Percentiles rank a stretch among this genome's conserved stretches.
Conservation (phyloP, 1,139 yeast genomes). For the Hansenula lynferdii region DNA sequence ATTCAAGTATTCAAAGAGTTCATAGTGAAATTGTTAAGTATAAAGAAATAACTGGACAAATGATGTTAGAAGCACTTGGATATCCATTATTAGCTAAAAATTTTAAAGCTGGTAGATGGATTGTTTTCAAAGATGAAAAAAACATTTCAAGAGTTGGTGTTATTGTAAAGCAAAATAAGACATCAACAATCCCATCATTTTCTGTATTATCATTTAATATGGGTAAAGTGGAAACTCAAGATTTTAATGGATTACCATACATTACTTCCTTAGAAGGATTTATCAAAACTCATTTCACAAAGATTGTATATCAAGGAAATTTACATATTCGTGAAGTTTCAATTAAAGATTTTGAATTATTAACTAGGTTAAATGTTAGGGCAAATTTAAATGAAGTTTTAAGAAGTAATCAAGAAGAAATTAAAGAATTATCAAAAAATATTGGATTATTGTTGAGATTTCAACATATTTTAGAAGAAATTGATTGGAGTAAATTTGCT, state of each 20-base stretch:
- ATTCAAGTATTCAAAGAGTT: conserved; percentile 22
- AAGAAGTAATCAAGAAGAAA: conserved; percentile 36
- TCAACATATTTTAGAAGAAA: conserved; percentile 44
- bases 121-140: conserved; percentile 49
- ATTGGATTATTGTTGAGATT: conserved; percentile 35
- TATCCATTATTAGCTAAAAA: conserved; percentile 42
- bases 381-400: conserved; percentile 39
- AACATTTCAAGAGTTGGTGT: conserved; percentile 48
- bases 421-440: conserved; percentile 38
- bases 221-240: conserved; percentile 29
- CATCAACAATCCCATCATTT: conserved; percentile 24
- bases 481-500: conserved; percentile 37
- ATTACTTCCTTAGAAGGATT: conserved; percentile 36
- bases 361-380: conserved; percentile 40
- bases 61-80: conserved; percentile 43
- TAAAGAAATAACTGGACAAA: conserved; percentile 36
- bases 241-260: conserved; percentile 44
- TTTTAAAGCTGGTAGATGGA: conserved; percentile 54
- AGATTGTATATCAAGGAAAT: conserved; percentile 30
- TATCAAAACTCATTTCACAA: conserved; percentile 25
- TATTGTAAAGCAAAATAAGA: conserved; percentile 37
- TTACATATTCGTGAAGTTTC: conserved; percentile 40
- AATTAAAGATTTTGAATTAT: conserved; percentile 42
- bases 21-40: conserved; percentile 34
- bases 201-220: conserved; percentile 41